phyloP scores from a whole-genome alignment of 495 filamentous ascomycete genomes.

The Pseudoneurospora amorphoporcata region DNA sequence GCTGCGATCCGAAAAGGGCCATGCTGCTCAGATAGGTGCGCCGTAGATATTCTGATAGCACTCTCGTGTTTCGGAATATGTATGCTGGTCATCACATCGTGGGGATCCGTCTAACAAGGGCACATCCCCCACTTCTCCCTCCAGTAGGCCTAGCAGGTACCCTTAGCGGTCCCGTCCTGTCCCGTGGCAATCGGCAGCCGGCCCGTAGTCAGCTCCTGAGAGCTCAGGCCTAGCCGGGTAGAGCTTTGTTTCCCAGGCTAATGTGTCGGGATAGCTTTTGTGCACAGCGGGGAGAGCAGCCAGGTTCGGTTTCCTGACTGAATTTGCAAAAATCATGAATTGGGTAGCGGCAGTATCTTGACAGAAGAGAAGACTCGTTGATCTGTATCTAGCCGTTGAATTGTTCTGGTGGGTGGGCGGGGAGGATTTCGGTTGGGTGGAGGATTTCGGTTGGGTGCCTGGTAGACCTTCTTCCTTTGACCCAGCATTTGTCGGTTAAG shows the following conservation, averaged over 20 bases:
- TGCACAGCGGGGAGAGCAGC: background rate
- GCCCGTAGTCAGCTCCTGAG: background rate
- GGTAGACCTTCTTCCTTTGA: background rate
- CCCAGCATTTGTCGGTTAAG: background rate
- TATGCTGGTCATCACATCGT: conserved; percentile 7
- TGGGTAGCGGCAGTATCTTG: background rate
- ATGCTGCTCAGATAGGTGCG: background rate
- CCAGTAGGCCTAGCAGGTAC: background rate
- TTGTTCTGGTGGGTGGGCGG: background rate
- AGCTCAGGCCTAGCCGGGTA: background rate
- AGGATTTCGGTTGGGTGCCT: background rate
- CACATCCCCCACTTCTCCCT: conserved; percentile 1
- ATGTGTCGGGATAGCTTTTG: background rate
- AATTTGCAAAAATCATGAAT: background rate
- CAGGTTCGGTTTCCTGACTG: background rate
- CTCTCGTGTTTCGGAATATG: conserved; percentile 11
- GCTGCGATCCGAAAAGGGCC: background rate
- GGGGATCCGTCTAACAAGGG: background rate
- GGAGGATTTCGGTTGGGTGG: background rate
- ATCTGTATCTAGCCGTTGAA: background rate
- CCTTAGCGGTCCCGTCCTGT: background rate
- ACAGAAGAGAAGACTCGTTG: background rate
- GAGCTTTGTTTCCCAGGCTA: background rate
- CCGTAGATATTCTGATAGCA: conserved; percentile 6
- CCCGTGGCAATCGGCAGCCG: background rate